A percentile compares a stretch with the other conserved stretches of the same genome.
phyloP scores from a whole-genome alignment of 192 early-diverging fungal species.

The Gryganskiella cystojenkinii region DNA sequence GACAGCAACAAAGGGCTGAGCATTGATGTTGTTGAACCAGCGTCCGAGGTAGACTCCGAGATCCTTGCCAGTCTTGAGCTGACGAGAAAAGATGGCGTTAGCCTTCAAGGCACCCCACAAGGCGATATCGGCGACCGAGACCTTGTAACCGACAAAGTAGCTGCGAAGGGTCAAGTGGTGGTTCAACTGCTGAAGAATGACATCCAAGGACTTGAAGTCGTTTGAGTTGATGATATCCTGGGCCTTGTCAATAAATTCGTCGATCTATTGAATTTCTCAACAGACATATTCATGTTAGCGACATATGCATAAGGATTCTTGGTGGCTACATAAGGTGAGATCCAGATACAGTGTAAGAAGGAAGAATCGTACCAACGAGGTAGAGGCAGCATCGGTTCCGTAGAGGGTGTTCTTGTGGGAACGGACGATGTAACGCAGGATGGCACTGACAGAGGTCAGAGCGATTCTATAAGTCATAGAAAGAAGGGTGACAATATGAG shows the following conservation, averaged over 20 bases:
- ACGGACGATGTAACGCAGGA: conserved; percentile 44
- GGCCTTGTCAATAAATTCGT: conserved; percentile 81
- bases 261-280: conserved; percentile 49
- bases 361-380: conserved; percentile 25
- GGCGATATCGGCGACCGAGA: conserved; percentile 84
- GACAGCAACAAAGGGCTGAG: conserved; percentile 63
- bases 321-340: background rate
- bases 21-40: conserved; percentile 82
- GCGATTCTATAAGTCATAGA: conserved; percentile 20
- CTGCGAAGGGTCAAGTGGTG: conserved; percentile 86
- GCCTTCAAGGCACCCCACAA: conserved; percentile 89
- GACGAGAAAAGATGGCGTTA: conserved; percentile 78
- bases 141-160: conserved; percentile 81
- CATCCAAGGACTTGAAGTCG: conserved; percentile 80
- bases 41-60: conserved; percentile 78
- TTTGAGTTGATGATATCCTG: conserved; percentile 65
- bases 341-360: background rate
- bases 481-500: background rate
- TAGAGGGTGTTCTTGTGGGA: conserved; percentile 51
- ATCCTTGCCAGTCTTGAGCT: conserved; percentile 80
- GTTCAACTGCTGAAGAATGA: conserved; percentile 77
- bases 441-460: conserved; percentile 34
- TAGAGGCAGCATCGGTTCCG: conserved; percentile 36
- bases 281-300: background rate
- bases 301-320: background rate